Base-by-base conservation (phyloP, 495 filamentous ascomycete genomes). In the Aspergillus leporis region DNA sequence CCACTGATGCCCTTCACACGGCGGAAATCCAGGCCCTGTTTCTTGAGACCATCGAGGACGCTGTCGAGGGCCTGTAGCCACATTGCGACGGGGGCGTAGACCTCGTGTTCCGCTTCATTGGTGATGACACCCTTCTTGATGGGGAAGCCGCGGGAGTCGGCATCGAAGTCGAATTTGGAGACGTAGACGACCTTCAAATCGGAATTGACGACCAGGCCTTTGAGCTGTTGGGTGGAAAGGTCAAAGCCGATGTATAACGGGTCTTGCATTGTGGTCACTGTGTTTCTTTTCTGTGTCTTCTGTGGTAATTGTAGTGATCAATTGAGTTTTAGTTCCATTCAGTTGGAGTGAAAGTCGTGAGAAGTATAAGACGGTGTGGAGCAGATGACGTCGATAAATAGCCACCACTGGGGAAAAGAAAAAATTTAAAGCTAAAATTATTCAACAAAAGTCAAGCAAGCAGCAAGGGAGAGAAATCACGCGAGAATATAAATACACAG, bases 151-250 rank as follows among this genome's bases (percentile, higher is more conserved):
- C 66, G 69, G 13, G 95, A 91, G 70, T 96, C 91, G 59, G 85
- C 80, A 80, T 67, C 87, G 75, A 70, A 92, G 84, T 71, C 87
- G 85, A 70, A 97, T 81, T 74, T 77, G 63, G 73, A 67, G 22
- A 71, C 58, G 55, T 77, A 64, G 14, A 72, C 73, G 47, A 78
- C 74, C 55, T 80, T 78, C n/a, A 80, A 66, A 22, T 73, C 88
- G 10, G 91, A 90, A 43, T 87, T 85, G 59, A 96, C 87, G 52
- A 90, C 87, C 63, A 98, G 84, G 46, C 90, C 91, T 81, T 98
- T 98, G 28, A 97, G 80, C 70, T 97, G 92, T 74, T 97, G 94
- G 56, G 94, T 98, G 25, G 92, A 96, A 48, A 98, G 89, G 72
- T 98, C 93, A 70, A 97, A 93, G 43, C 93, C 93, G 57, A 97